These are phyloP conservation scores for Aspergillus niger DNA, from an alignment of 2,329 filamentous ascomycete species.

Conservation along the genomic window DNA sequence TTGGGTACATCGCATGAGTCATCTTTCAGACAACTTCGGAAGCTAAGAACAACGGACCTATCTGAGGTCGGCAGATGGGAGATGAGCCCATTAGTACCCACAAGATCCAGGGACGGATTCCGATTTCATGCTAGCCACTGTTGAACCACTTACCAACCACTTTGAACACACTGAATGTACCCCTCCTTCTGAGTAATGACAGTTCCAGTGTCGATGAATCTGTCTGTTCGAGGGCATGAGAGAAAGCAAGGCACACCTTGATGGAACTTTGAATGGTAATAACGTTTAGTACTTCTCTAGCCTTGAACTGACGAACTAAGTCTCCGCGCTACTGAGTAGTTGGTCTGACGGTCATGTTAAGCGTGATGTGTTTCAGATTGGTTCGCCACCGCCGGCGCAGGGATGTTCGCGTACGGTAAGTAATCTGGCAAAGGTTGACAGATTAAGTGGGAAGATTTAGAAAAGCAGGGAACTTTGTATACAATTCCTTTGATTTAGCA, in stretches of 20 bases:
- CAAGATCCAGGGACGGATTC: background rate
- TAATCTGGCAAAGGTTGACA: background rate
- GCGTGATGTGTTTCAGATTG: background rate
- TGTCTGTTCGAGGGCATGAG: background rate
- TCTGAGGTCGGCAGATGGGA: background rate
- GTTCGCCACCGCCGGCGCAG: background rate
- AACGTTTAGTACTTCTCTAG: background rate
- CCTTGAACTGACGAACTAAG: background rate
- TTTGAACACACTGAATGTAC: background rate
- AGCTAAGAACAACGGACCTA: background rate
- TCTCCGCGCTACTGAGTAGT: background rate
- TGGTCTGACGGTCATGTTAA: background rate
- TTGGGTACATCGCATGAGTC: constrained; percentile 9
- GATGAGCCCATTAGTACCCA: background rate
- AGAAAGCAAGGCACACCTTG: background rate
- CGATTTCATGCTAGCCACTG: too few species aligned
- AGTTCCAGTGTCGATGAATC: background rate
- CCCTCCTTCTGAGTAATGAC: background rate
- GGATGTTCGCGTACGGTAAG: background rate
- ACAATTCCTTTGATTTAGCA: background rate
- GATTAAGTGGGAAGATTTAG: too few species aligned
- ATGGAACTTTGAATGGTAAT: background rate
- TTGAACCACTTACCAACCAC: background rate
- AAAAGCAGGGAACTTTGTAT: background rate
- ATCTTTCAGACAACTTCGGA: background rate